phyloP scores from a whole-genome alignment of 805 yeast genomes.

The Saitoella complicata region DNA sequence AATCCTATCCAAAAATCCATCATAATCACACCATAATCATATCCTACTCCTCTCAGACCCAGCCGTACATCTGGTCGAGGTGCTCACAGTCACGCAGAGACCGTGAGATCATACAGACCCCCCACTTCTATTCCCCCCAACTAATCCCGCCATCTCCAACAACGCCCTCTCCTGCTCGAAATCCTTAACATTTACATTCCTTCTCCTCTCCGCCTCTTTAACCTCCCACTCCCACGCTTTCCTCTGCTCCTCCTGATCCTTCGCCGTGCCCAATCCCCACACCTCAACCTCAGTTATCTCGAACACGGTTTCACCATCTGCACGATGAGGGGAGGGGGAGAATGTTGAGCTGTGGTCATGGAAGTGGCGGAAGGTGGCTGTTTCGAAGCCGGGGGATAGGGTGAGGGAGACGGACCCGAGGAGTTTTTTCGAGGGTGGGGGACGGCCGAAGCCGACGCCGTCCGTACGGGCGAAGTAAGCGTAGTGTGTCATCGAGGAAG shows the following conservation, averaged over 20 bases:
- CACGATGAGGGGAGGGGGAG: slow-evolving; percentile 23
- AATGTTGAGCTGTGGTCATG: slow-evolving; percentile 25
- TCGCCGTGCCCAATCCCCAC: slow-evolving; percentile 77
- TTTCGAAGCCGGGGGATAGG: slow-evolving; percentile 62
- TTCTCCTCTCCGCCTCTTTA: slow-evolving; percentile 65
- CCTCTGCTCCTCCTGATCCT: slow-evolving; percentile 61
- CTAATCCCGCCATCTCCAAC: slow-evolving; percentile 63
- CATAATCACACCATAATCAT: too few relatives aligned
- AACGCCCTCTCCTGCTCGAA: slow-evolving; percentile 60
- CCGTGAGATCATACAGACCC: slow-evolving; percentile 26
- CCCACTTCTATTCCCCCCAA: slow-evolving; percentile 34
- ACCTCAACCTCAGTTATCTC: slow-evolving; percentile 65
- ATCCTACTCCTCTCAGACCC: too few relatives aligned
- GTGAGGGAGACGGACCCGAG: slow-evolving; percentile 74
- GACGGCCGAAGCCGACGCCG: slow-evolving; percentile 69
- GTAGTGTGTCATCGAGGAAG: slow-evolving; percentile 22
- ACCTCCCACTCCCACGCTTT: slow-evolving; percentile 86
- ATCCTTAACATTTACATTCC: slow-evolving; percentile 50
- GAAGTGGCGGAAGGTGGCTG: slow-evolving; percentile 59
- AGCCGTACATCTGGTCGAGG: too few relatives aligned
- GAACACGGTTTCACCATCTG: slow-evolving; percentile 52
- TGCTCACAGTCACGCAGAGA: too few relatives aligned
- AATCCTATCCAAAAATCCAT: too few relatives aligned
- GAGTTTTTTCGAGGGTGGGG: slow-evolving; percentile 33
- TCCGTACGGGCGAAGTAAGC: slow-evolving; percentile 61